phyloP scores from a whole-genome alignment of 768 basidiomycete genomes.

The Neoboletus magnificus region DNA sequence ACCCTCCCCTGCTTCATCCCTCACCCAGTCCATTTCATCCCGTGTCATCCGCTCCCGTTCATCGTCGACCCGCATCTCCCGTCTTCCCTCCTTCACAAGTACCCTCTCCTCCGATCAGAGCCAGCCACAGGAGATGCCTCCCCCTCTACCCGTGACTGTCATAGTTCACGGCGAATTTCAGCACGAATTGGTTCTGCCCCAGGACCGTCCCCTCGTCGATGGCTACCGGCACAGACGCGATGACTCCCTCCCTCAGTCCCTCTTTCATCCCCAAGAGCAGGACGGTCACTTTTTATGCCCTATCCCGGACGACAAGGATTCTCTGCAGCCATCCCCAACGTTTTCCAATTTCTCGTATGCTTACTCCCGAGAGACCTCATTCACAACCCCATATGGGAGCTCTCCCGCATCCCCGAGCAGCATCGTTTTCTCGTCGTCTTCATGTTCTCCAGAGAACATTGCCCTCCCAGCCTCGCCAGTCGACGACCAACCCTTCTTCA shows the following conservation, averaged over 20 bases:
- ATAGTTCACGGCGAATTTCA: conserved; percentile 29
- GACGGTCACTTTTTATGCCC: conserved; percentile 17
- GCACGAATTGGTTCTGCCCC: conserved; percentile 22
- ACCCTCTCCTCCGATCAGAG: conserved; percentile 34
- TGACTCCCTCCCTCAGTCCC: conserved; percentile 9
- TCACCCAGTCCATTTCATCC: conserved; percentile 26
- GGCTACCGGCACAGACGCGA: conserved; percentile 12
- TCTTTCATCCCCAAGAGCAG: conserved; percentile 8
- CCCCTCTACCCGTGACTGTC: conserved; percentile 29
- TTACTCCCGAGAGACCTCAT: conserved; percentile 24
- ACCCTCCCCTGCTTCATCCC: conserved; percentile 27
- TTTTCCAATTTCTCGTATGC: conserved; percentile 28
- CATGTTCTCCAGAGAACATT: conserved; percentile 24
- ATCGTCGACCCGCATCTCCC: conserved; percentile 29
- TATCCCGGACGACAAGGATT: conserved; percentile 25
- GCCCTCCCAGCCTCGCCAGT: conserved; percentile 26
- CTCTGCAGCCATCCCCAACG: conserved; percentile 25
- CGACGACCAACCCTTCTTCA: conserved; percentile 6
- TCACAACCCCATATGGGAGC: conserved; percentile 24
- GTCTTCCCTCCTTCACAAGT: conserved; percentile 32
- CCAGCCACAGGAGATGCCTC: conserved; percentile 23
- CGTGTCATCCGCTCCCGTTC: conserved; percentile 30
- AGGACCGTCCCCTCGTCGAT: conserved; percentile 12
- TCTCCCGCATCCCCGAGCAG: conserved; percentile 22
- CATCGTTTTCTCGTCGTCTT: conserved; percentile 10